Conservation (phyloP, 768 basidiomycete genomes). For the Mycena alexandri region DNA sequence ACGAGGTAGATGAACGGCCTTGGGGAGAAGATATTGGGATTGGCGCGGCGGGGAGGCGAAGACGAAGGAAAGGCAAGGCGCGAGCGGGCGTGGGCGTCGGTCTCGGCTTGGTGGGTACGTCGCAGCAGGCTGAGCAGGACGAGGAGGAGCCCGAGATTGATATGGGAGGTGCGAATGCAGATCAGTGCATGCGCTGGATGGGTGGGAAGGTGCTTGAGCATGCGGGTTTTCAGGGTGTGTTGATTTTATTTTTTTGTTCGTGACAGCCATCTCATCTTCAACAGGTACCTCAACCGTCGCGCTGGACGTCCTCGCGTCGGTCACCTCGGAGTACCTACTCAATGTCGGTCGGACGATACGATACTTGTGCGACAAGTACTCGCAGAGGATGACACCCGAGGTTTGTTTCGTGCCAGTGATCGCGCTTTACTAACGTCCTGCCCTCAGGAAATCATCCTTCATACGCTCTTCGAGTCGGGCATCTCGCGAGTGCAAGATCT, state of each 20-base stretch:
- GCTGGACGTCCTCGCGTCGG: constrained; percentile 80
- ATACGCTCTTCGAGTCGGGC: constrained; percentile 92
- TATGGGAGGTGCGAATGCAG: constrained; percentile 70
- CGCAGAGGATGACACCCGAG: constrained; percentile 85
- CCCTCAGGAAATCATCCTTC: constrained; percentile 90
- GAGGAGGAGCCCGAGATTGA: constrained; percentile 56
- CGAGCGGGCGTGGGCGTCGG: constrained; percentile 4
- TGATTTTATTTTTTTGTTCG: not conserved
- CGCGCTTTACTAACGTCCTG: too few relatives aligned
- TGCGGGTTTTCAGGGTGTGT: constrained; percentile 90
- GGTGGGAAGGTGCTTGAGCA: constrained; percentile 87
- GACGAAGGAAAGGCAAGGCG: constrained; percentile 25
- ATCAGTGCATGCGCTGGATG: constrained; percentile 80
- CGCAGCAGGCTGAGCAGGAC: not conserved
- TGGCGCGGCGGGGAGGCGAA: constrained; percentile 2
- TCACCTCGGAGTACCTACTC: constrained; percentile 83
- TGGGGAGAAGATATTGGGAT: constrained; percentile 56
- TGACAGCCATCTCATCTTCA: not conserved
- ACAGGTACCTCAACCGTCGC: constrained; percentile 82
- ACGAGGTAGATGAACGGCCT: constrained; percentile 71
- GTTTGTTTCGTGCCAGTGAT: constrained; percentile 55
- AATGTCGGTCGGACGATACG: constrained; percentile 91
- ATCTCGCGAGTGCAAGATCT: constrained; percentile 82
- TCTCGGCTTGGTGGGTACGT: not conserved
- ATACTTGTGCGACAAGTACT: constrained; percentile 85